Base-by-base conservation (phyloP, 2,329 filamentous ascomycete genomes). In the Verticillium alfalfae region DNA sequence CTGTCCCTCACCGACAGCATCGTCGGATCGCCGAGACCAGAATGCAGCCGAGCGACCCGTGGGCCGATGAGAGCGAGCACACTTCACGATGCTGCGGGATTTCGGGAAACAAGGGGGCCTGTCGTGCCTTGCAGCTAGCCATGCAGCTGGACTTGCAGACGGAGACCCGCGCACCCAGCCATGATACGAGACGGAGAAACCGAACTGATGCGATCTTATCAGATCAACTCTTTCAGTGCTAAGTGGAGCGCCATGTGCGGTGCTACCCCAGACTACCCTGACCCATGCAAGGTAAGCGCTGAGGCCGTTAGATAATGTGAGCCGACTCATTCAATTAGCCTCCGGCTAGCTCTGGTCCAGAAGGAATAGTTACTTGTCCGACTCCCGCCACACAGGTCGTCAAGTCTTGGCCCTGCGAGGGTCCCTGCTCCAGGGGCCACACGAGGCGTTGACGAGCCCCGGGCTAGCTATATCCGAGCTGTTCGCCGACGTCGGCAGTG, bases 171-270 rank as follows among this genome's bases (percentile, higher is more conserved):
- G 41, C 59, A 58, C 57, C 26, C 37, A 9, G 18, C 26, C 41
- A 31, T 13, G 16, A 41, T 52, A 39, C 59, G 58, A 54, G 49
- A n/a, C 37, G 22, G 37, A 22, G 55, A 31, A 31, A 31, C 26
- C 59, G 37, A n/a, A 57, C 45, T 26, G 54, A 63, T 56, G 56
- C 6, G 61, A 59, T 38, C 36, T 59, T 61, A 63, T 63, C 61
- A 63, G 61, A 58, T 57, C 56, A 63, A 61, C 61, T 61, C 61
- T 63, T 49, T 58, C 58, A 66, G 64, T 0, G 7, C 8, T 31
- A 55, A 18, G 54, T 56, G 54, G 54, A 22, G 54, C 34, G 54
- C 54, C 54, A 56, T 56, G 54, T 34, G 54, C 4, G 49, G 5
- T 56, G 26, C 7, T 56, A 36, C 54, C 54, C 54, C 54, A 31